A percentile compares a stretch with the other conserved stretches of the same genome.
Conservation (phyloP, 2,329 filamentous ascomycete genomes). For the Microsporum canis region DNA sequence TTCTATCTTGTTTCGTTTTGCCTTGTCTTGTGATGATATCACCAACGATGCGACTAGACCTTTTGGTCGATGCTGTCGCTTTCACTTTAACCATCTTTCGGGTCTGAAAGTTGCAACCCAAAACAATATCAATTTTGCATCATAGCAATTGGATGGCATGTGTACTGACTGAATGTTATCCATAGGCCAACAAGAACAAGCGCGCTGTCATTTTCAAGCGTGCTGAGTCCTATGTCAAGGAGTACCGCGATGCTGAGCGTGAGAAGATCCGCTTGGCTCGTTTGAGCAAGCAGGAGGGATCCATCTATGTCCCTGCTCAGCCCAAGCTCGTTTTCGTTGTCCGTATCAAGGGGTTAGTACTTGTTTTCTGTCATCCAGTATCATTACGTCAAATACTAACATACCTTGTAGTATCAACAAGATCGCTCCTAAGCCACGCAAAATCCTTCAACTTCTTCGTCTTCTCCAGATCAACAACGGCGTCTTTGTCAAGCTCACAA, state of each 20-base stretch:
- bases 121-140: slow-evolving; percentile 18
- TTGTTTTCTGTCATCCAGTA: not conserved
- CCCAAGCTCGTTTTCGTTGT: slow-evolving; percentile 94
- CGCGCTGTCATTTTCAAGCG: slow-evolving; percentile 98
- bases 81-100: slow-evolving; percentile 37
- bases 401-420: slow-evolving; percentile 92
- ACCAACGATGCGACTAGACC: slow-evolving; percentile 86
- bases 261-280: slow-evolving; percentile 94
- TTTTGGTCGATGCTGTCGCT: slow-evolving; percentile 83
- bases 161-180: slow-evolving; percentile 4
- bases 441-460: slow-evolving; percentile 98
- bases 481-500: slow-evolving; percentile 94
- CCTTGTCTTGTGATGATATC: slow-evolving; percentile 66
- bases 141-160: not conserved
- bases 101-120: slow-evolving; percentile 57
- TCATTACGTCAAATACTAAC: not conserved
- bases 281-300: slow-evolving; percentile 80
- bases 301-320: slow-evolving; percentile 89
- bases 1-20: slow-evolving; percentile 7
- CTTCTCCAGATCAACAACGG: slow-evolving; percentile 99
- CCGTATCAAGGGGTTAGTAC: slow-evolving; percentile 85
- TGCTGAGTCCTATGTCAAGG: slow-evolving; percentile 98
- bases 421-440: slow-evolving; percentile 99
- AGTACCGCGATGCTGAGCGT: slow-evolving; percentile 96
- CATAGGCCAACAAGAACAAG: slow-evolving; percentile 96